A percentile compares a stretch with the other conserved stretches of the same genome.
phyloP scores from a whole-genome alignment of 225 moss, liverwort and hornwort species.

The Straminergon stramineum region DNA sequence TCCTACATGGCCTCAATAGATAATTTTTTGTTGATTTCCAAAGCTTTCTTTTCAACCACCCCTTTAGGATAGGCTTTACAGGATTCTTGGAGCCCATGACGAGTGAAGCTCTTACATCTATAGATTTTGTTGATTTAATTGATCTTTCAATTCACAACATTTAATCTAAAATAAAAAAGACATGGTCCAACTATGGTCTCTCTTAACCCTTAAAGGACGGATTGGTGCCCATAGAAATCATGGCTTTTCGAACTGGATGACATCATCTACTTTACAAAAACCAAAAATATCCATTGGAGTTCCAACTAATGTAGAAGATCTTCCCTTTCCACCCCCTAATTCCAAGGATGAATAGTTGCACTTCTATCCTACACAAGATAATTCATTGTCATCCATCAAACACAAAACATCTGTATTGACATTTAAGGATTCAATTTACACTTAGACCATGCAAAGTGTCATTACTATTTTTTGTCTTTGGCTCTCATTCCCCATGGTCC shows the following conservation, averaged over 20 bases:
- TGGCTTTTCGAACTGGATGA: too few relatives aligned
- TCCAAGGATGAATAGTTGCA: too few relatives aligned
- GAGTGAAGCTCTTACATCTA: background rate
- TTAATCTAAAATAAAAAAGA: background rate
- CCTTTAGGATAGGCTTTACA: fast-evolving
- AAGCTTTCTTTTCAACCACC: background rate
- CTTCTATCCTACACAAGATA: too few relatives aligned
- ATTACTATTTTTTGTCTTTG: background rate
- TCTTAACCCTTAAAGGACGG: too few relatives aligned
- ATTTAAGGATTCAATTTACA: too few relatives aligned
- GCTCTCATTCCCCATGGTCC: fast-evolving
- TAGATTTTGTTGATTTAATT: background rate
- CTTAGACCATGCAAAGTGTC: background rate
- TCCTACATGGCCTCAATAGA: background rate
- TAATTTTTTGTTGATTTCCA: background rate
- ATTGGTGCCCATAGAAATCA: too few relatives aligned
- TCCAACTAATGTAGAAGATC: too few relatives aligned
- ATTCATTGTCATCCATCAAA: too few relatives aligned
- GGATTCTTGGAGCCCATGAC: fast-evolving
- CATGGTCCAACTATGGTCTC: fast-evolving
- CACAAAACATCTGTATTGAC: too few relatives aligned
- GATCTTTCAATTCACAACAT: fast-evolving
- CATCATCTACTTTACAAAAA: too few relatives aligned
- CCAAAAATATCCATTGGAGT: too few relatives aligned
- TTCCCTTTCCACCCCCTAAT: too few relatives aligned